Evolutionary conservation across 805 yeast species (phyloP), one percentile per base, ranked within the genome.

Genomic region (Yamadazyma tumulicola): DNA sequence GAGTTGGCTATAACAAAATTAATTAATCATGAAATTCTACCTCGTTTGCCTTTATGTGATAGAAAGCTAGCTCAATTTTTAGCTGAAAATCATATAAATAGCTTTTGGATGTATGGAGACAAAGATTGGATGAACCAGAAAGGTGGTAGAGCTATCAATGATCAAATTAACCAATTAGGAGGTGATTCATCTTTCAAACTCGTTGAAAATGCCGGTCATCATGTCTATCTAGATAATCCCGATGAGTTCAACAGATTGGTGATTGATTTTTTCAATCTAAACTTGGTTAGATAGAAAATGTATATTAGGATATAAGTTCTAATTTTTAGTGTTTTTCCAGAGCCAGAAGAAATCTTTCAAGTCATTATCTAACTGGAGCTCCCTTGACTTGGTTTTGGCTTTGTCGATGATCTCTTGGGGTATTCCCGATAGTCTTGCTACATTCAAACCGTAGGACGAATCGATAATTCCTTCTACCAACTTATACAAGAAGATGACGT

Each of bases 381-480:
- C 42, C 32, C 57, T 59, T 8, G 79, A 65, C 12, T 63, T 51
- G 13, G 35, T 31, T 30, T 45, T 58, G 0, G 86, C 86, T 3
- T 52, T 47, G 1, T 59, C 53, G 4, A 79, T 63, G 5, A 81
- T 61, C 1, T 48, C 51, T 3, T 47, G 49, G 1, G 80, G 76
- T 1, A 88, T 57, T 0, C 76, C 75, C 0, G 96, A 93, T 38
- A 87, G 49, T 39, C 76, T 72, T 0, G 96, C 96, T 24, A 86
- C 95, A 51, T 88, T 85, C 22, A 89, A 63, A 1, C 96, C 97
- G 55, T 81, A 87, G 36, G 89, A 84, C 35, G 79, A 72, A 26
- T 74, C 56, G 14, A 64, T 59, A 7, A 62, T 67, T 1, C 73
- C 73, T 12, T 39, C 32, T 5, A 51, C 63, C 22, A 67, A 43